These are phyloP conservation scores for Ogataea nitratoaversa DNA, from an alignment of 805 yeast species.

Conservation along the genomic window DNA sequence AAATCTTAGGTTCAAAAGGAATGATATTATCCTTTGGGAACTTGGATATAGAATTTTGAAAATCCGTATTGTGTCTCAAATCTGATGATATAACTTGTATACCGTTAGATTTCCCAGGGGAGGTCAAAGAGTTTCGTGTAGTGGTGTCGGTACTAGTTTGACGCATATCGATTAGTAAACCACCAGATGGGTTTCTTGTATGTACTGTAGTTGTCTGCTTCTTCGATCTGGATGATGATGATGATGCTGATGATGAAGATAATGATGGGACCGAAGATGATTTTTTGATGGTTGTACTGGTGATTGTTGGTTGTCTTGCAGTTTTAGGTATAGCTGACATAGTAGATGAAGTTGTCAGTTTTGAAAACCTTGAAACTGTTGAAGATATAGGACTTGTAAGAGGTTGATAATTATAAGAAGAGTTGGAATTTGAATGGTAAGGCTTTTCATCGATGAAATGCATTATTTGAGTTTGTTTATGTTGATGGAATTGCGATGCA, in stretches of 20 bases:
- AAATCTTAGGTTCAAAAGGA: slow-evolving; percentile 26
- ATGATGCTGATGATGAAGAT: neutral
- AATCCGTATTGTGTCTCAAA: slow-evolving; percentile 21
- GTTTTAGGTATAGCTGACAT: neutral
- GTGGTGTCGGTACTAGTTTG: neutral
- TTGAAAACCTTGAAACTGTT: slow-evolving; percentile 18
- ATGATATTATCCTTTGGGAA: slow-evolving; percentile 27
- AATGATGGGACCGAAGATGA: neutral
- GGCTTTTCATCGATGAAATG: neutral
- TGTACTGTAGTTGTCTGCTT: neutral
- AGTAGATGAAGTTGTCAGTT: slow-evolving; percentile 14
- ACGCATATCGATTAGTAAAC: neutral
- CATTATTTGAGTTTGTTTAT: neutral
- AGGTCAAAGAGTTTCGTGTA: too few species aligned
- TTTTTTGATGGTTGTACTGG: neutral
- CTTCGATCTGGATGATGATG: slow-evolving; percentile 1
- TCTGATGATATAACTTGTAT: neutral
- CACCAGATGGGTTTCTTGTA: neutral
- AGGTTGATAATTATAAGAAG: neutral
- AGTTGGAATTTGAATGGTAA: slow-evolving; percentile 1
- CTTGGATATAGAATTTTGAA: slow-evolving; percentile 28
- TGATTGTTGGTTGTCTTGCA: neutral
- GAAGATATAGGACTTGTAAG: slow-evolving; percentile 20
- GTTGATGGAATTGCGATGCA: neutral
- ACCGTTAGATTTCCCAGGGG: too few species aligned